phyloP scores from a whole-genome alignment of 2,329 filamentous ascomycete genomes.

The Moelleriella libera region DNA sequence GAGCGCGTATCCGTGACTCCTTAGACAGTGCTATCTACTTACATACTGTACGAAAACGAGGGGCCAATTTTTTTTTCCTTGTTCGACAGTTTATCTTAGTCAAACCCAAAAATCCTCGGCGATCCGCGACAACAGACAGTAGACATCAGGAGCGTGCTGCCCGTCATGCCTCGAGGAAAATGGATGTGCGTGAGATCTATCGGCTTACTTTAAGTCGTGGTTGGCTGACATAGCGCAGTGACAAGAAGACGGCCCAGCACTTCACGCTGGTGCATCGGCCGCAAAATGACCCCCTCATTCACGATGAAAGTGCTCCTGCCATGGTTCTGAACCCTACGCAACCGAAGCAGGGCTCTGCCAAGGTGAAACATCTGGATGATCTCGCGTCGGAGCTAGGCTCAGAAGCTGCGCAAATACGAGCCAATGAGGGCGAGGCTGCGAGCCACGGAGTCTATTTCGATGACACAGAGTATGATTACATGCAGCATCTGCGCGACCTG shows the following conservation, averaged over 20 bases:
- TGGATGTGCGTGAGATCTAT: constrained; percentile 37
- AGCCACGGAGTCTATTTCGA: constrained; percentile 90
- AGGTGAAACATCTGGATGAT: constrained; percentile 58
- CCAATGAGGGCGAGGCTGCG: constrained; percentile 92
- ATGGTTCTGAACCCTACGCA: constrained; percentile 72
- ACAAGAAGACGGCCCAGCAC: constrained; percentile 88
- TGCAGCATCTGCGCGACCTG: constrained; percentile 96
- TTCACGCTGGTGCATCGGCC: constrained; percentile 91
- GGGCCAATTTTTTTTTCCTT: neutral
- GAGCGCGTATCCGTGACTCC: accelerated
- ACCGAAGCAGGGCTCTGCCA: constrained; percentile 21
- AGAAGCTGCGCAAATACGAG: constrained; percentile 50
- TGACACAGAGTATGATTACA: constrained; percentile 94
- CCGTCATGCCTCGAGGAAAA: constrained; percentile 60
- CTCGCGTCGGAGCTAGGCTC: constrained; percentile 62
- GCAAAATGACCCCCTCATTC: constrained; percentile 93
- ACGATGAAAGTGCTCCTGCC: constrained; percentile 76
- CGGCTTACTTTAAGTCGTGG: neutral
- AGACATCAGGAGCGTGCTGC: neutral
- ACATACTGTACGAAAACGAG: constrained; percentile 5
- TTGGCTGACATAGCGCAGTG: constrained; percentile 16
- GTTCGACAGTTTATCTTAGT: too few relatives aligned
- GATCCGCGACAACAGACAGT: too few relatives aligned
- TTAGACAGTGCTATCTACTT: constrained; percentile 15
- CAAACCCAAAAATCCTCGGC: too few relatives aligned